Conservation (phyloP, 1,139 yeast species). For the Yamadazyma trypodendri region DNA sequence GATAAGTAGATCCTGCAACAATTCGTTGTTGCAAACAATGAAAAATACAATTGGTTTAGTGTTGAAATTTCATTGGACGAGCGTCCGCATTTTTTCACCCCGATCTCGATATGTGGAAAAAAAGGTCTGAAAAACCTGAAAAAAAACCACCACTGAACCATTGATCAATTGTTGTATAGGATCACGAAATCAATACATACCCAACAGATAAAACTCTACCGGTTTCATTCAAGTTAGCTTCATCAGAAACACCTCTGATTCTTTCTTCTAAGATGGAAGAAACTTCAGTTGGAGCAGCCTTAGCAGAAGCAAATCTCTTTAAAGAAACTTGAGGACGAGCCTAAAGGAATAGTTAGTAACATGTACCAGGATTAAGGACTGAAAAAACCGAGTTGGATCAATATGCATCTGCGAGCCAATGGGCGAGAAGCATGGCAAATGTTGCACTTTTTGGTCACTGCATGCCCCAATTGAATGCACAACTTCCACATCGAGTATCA, state of each 20-base stretch:
- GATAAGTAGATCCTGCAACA: neutral
- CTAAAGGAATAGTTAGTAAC: conserved; percentile 31
- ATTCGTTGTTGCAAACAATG: too few species aligned
- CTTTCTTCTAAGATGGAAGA: conserved; percentile 98
- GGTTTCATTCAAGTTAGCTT: conserved; percentile 97
- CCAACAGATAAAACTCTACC: conserved; percentile 99
- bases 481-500: neutral
- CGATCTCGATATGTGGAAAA: conserved; percentile 4
- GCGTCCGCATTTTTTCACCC: conserved; percentile 8
- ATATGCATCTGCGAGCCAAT: neutral
- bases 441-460: neutral
- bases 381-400: neutral
- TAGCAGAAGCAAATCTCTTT: conserved; percentile 87
- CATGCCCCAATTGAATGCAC: neutral
- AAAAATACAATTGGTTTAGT: neutral
- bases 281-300: conserved; percentile 99
- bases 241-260: conserved; percentile 98
- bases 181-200: conserved; percentile 41
- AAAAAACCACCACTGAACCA: neutral
- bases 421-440: neutral
- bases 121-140: conserved; percentile 3
- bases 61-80: conserved; percentile 17
- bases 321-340: conserved; percentile 72
- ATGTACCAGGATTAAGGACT: neutral
- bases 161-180: neutral